Base-by-base conservation (phyloP, 345 rosid species). In the Atalantia buxifolia region DNA sequence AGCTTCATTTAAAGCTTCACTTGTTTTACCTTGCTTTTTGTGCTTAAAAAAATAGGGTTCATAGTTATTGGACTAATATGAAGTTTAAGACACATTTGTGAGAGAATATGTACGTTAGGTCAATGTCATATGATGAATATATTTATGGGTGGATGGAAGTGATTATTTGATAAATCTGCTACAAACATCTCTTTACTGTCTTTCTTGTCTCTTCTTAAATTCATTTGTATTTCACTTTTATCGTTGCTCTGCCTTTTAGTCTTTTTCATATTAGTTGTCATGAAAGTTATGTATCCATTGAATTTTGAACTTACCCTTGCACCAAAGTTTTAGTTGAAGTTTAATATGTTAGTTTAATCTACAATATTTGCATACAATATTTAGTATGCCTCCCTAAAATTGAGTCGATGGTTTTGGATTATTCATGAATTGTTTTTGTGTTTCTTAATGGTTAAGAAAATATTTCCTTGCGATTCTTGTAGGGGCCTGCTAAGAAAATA, bases 401-500 rank as follows among this genome's bases (percentile, higher is more conserved):
- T 75, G 60, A 28, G 36, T 28, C 9, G 6, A 22, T 48, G 21
- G 4, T 27, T 48, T 48, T 27, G 69, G 35, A 62, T n/a, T 19
- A 18, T 65, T 31, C 40, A 65, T 69, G 42, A 16, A 24, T 50
- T 48, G 31, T 45, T n/a, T 59, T 45, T 14, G 67, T 13, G 50
- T 45, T 75, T 48, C 50, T 36, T n/a, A 76, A 56, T 27, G 38
- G 55, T 48, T 69, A 22, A 69, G 69, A 63, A 59, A 63, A 74
- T 35, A 67, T 83, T 69, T 76, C 71, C 60, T 40, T 60, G 35
- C 65, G 5, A 72, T 59, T 83, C 50, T 80, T 69, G 31, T 86
- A 94, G 99, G 98, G 92, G 68, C 77, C 63, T 57, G 97, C 98
- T 27, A 94, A 90, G 85, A 63, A 59, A 63, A 74, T 35, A 67